A percentile compares a stretch with the other conserved stretches of the same genome.
Conservation (phyloP, 768 basidiomycete species). For the Austroboletus eburneus region DNA sequence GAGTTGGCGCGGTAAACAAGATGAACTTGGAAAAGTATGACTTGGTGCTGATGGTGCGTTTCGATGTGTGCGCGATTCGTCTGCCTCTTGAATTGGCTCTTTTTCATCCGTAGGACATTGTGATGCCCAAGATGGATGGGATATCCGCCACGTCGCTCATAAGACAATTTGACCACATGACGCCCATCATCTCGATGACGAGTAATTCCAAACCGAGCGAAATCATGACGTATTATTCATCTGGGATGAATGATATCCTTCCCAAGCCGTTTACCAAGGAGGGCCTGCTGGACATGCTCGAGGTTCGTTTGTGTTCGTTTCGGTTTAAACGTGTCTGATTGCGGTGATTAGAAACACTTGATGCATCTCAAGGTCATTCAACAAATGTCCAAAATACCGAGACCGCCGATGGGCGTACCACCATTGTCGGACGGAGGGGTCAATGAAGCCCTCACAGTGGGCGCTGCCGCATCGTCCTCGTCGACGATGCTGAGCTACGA, state of each 20-base stretch:
- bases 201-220: constrained; percentile 91
- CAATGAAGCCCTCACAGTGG: constrained; percentile 50
- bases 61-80: neutral
- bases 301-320: constrained; percentile 41
- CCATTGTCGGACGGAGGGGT: constrained; percentile 50
- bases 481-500: constrained; percentile 30
- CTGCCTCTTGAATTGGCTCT: too few species aligned
- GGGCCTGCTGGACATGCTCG: constrained; percentile 86
- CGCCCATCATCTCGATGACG: constrained; percentile 99
- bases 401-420: constrained; percentile 61
- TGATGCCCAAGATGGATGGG: constrained; percentile 88
- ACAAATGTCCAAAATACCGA: constrained; percentile 61
- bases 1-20: constrained; percentile 87
- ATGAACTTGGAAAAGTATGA: constrained; percentile 98
- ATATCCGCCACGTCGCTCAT: constrained; percentile 90
- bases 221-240: constrained; percentile 71
- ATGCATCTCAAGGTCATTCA: constrained; percentile 85
- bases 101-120: constrained; percentile 66
- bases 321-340: neutral
- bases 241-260: constrained; percentile 94
- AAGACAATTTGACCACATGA: constrained; percentile 90
- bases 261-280: constrained; percentile 98
- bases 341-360: constrained; percentile 63
- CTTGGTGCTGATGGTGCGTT: constrained; percentile 84
- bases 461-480: constrained; percentile 22